Evolutionary conservation across 352 stramenopile genomes (phyloP), one percentile per base, ranked within the genome.

Genomic region (Blastocystis sp.): DNA sequence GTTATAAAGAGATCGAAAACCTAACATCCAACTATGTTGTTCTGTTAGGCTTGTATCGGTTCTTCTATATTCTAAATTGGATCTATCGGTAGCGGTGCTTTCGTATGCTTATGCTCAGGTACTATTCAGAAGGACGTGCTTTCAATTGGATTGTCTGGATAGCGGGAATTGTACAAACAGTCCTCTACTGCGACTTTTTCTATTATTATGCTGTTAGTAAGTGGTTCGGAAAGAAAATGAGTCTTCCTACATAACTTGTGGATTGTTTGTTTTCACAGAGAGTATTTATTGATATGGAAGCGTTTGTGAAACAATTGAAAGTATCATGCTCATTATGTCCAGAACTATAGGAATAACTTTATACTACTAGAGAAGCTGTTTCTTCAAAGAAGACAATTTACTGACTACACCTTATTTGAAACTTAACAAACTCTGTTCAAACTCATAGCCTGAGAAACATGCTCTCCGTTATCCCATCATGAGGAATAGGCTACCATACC

Each of bases 161-260:
- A 90, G 96, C 95, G 75, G 97, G 97, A 26, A 95, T 98, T 87
- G 93, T 99, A 80, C 97, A 99, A 92, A 99, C 97, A 1, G 92
- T 95, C 62, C 93, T 99, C 47, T 99, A 99, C 93, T 95, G 97
- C 34, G 97, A 99, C 92, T 99, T 99, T 89, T 99, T 99, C 93
- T 99, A 99, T 93, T 99, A 99, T 93, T 99, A 99, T 91, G 92
- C 77, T 8, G 26, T 68, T 76, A 88, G 77, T 43, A 88, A 88
- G 29, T 88, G 77, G 77, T 76, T 88, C 45, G 77, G 77, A 53
- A 88, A 79, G 66, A 88, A 88, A 45, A 88, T 88, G 77, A 88
- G 62, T 56, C 66, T 88, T 79, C 77, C 77, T 76, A 79, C 77
- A 79, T 88, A 88, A 64, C 59, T 53, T 1, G 20, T 59, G 50